Evolutionary conservation across 495 filamentous ascomycete genomes (phyloP).

Genomic region (Penicillium cataractarum): DNA sequence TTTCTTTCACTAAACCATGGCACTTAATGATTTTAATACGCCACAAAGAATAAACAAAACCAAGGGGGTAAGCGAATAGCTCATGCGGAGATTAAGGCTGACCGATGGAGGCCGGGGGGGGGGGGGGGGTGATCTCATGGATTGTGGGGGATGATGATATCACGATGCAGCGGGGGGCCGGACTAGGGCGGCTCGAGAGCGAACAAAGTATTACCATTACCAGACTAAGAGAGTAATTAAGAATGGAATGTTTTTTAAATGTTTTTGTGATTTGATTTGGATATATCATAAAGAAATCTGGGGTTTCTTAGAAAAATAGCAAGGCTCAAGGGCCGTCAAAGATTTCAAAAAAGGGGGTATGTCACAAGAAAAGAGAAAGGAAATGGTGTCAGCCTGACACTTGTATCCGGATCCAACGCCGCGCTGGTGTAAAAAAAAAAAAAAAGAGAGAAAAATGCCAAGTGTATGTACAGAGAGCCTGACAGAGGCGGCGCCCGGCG

Average conservation of each 20-base stretch:
- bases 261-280: not conserved
- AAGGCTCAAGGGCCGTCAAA: conserved; percentile 3
- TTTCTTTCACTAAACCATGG: not conserved
- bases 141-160: conserved; percentile 28
- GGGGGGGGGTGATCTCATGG: conserved; percentile 26
- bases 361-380: conserved; percentile 17
- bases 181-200: not conserved
- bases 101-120: conserved; percentile 7
- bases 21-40: not conserved
- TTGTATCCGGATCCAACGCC: conserved; percentile 29
- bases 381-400: conserved; percentile 24
- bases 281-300: not conserved
- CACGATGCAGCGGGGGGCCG: conserved; percentile 15
- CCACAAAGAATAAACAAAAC: not conserved
- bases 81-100: conserved; percentile 8
- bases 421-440: conserved; percentile 24
- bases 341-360: conserved; percentile 17
- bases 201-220: conserved; percentile 14
- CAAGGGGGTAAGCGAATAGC: not conserved
- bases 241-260: not conserved
- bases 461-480: conserved; percentile 22
- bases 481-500: conserved; percentile 21
- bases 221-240: not conserved
- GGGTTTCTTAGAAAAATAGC: not conserved
- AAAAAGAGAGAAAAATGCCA: conserved; percentile 13